Evolutionary conservation across 352 stramenopile genomes (phyloP), one percentile per base, ranked within the genome.

Genomic region (Aphanomyces stellatus): DNA sequence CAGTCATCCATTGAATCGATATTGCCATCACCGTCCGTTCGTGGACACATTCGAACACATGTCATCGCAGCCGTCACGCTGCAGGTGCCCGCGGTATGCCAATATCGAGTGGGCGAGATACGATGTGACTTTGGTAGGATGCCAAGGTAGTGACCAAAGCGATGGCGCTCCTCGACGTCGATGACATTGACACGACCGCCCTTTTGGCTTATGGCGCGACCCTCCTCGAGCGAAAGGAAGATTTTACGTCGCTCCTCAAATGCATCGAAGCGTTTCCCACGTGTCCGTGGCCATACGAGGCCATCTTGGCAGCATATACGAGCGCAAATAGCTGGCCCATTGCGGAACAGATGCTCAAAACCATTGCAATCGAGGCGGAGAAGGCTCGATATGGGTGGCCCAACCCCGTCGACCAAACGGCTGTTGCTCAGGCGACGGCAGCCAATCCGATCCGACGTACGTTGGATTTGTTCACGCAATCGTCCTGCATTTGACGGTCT

Each of bases 111-210:
- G n/a, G n/a, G n/a, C n/a, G n/a, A n/a, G n/a, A n/a, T n/a, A n/a
- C 11, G 17, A 28, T 1, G 22, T 22, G 19, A 22, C 13, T 53
- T 53, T 1, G 17, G 11, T 57, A 64, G 55, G 55, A 64, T 51
- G 55, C 40, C n/a, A 64, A 64, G 34, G 55, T 64, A 11, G 55
- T 64, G 10, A 35, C 43, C 8, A 64, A 64, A n/a, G 37, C 55
- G 3, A 51, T 64, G 8, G 55, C 15, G 7, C 19, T 64, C 11
- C 51, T 25, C 24, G 3, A 28, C 1, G 4, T 64, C 25, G 0
- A 30, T 5, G 22, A 51, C 40, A n/a, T 46, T 22, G 22, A 25
- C 24, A 17, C 3, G 35, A 63, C 35, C 13, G 25, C 22, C 4
- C 13, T 63, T 34, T 7, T 64, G 34, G 24, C 3, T 0, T 64